Evolutionary conservation across 805 yeast species (phyloP), one percentile per base, ranked within the genome.

Genomic region (Kodamaea kaohsiungensis): DNA sequence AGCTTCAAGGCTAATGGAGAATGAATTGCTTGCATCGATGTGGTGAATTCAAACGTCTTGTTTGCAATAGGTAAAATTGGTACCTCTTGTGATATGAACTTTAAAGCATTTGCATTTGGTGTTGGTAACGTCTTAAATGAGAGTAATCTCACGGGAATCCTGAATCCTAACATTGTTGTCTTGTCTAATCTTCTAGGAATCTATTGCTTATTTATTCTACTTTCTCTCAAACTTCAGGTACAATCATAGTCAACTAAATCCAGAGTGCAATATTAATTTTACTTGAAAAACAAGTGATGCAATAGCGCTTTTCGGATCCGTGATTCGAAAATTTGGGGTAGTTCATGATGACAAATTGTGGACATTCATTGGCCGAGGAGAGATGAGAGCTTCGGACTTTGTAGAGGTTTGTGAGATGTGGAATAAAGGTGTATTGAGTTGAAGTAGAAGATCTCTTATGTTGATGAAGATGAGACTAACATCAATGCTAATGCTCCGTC

Each of bases 51-150:
- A 48, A 82, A 76, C 0, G 86, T 82, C 56, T 72, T 74, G 57
- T 68, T 71, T 7, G 71, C 70, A 7, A 74, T 65, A 9, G 86
- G 86, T 9, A 79, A 64, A 22, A 83, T 78, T n/a, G 65, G 63
- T 56, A 64, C 66, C 50, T 80, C 83, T 12, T 72, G 72, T 1
- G 84, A 72, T 7, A 86, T 73, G 64, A 86, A 88, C 64, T 88
- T 88, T 53, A 88, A 69, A 0, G 95, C 91, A 66, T 88, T 84
- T 51, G 84, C 89, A 63, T 87, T 87, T 12, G 95, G 95, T 0
- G 95, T 88, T 1, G 86, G 74, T 16, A 80, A 64, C 0, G 90
- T 73, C 55, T 76, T 66, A 61, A 75, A 74, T 1, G 77, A 66
- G 22, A 73, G 65, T 27, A 65, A 60, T 46, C 79, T 61, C 43